phyloP scores from a whole-genome alignment of 257 asterid genomes.

The Penstemon newberryi region DNA sequence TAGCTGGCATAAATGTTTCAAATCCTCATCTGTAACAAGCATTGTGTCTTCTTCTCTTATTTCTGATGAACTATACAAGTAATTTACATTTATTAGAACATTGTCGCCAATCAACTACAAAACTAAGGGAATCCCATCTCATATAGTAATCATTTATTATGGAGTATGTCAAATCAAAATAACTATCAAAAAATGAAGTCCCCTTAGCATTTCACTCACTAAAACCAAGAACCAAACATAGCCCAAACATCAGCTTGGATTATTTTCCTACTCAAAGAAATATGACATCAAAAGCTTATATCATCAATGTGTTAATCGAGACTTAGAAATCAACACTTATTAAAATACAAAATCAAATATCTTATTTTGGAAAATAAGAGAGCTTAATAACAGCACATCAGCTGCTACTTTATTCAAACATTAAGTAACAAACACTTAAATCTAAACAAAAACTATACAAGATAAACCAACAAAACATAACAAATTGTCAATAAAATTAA shows the following conservation, averaged over 20 bases:
- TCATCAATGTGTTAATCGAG: neutral
- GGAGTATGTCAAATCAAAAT: too few species aligned
- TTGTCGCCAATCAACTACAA: slow-evolving; percentile 10
- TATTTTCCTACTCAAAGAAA: slow-evolving; percentile 15
- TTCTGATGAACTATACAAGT: slow-evolving; percentile 45
- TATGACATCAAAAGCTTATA: neutral
- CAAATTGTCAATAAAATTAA: neutral
- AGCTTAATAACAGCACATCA: slow-evolving; percentile 4
- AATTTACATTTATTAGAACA: slow-evolving; percentile 16
- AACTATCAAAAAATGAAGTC: too few species aligned
- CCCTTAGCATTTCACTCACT: neutral
- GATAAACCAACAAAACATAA: neutral
- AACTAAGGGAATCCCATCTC: neutral
- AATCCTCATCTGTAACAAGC: slow-evolving; percentile 54
- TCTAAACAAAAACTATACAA: neutral
- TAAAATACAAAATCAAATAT: slow-evolving; percentile 11
- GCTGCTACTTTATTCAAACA: neutral
- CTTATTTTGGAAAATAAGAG: neutral
- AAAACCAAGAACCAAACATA: neutral
- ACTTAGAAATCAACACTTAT: neutral
- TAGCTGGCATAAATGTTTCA: slow-evolving; percentile 63
- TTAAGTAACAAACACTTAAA: neutral
- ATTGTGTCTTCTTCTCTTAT: slow-evolving; percentile 33
- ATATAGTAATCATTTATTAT: neutral
- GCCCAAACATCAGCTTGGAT: slow-evolving; percentile 1